Conservation (phyloP, 164 flowering plant species). For the Magnolia changhungtana region DNA sequence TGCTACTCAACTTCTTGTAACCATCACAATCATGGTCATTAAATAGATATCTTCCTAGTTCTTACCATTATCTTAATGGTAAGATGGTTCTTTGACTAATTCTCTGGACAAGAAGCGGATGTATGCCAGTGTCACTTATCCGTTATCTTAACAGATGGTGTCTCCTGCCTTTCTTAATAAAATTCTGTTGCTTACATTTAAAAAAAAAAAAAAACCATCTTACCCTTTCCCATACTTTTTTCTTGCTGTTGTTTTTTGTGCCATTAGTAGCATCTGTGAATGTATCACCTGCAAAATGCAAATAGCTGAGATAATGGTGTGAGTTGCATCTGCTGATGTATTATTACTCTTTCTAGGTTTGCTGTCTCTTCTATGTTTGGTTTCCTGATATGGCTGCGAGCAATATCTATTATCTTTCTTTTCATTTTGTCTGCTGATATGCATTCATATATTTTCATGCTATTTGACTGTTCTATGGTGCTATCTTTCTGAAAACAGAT, state of each 20-base stretch:
- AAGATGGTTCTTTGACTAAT: neutral
- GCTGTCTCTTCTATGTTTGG: neutral
- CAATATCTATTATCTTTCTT: neutral
- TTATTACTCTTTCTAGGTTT: neutral
- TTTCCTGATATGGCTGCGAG: neutral
- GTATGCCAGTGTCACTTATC: neutral
- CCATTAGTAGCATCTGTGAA: no score
- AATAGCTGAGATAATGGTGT: no score
- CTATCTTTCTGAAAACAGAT: conserved; percentile 28
- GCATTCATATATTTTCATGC: neutral
- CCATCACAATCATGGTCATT: neutral
- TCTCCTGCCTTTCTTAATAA: neutral
- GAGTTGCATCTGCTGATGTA: no score
- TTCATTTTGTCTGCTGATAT: neutral
- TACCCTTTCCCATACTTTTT: no score
- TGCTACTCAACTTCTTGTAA: neutral
- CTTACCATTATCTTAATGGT: neutral
- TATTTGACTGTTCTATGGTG: neutral
- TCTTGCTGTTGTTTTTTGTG: no score
- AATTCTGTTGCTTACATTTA: no score
- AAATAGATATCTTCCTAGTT: no score
- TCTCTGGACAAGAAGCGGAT: neutral
- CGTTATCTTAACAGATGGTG: no score
- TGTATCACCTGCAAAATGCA: no score
- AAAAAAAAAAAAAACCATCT: no score